These are phyloP conservation scores for Xylaria palmicola DNA, from an alignment of 495 filamentous ascomycete genomes.

Conservation along the genomic window DNA sequence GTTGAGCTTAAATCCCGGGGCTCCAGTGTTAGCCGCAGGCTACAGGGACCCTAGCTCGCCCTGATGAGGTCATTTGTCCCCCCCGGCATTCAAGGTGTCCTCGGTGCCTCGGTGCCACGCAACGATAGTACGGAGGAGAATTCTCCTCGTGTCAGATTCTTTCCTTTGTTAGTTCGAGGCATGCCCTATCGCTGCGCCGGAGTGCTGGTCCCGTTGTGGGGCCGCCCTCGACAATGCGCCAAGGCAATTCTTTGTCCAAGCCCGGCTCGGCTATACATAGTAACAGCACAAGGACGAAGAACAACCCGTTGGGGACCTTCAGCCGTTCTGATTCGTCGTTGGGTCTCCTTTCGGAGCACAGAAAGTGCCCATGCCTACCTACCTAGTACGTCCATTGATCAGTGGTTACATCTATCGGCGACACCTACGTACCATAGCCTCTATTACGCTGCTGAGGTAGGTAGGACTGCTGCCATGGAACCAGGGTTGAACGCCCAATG, in stretches of 20 bases:
- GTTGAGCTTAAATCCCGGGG: neutral
- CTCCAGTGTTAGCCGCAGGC: slow-evolving; percentile 9
- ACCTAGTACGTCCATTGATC: no score
- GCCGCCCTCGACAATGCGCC: neutral
- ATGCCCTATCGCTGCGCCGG: neutral
- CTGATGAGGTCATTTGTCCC: neutral
- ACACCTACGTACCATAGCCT: no score
- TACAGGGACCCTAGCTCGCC: neutral
- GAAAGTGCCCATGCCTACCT: neutral
- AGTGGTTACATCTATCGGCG: no score
- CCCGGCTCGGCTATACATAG: neutral
- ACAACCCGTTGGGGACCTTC: neutral
- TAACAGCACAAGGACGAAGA: neutral
- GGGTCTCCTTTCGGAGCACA: neutral
- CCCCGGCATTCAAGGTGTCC: neutral
- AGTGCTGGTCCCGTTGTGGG: neutral
- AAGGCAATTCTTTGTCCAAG: no score
- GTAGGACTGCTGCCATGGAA: no score
- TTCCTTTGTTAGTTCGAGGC: neutral
- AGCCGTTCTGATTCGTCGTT: neutral
- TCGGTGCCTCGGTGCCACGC: neutral
- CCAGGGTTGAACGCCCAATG: no score
- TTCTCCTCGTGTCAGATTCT: neutral
- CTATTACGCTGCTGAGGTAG: no score
- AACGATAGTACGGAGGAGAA: neutral